Base-by-base conservation (phyloP, 768 basidiomycete species). In the Psilocybe cubensis region DNA sequence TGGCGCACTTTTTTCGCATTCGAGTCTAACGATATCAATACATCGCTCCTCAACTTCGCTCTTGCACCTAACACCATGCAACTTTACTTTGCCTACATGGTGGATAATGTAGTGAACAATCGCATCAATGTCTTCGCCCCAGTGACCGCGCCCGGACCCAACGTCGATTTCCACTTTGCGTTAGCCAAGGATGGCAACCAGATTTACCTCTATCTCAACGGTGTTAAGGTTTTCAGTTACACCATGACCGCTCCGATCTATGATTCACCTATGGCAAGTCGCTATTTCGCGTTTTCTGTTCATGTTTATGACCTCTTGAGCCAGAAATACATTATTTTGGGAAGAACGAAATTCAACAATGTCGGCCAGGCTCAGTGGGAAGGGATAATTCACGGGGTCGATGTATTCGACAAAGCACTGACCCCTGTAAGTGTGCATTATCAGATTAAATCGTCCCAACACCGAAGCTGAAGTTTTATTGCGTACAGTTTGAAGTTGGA, bases 1-100 rank as follows among this genome's bases (percentile, higher is more conserved):
- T 50, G 49, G 49, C 49, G 49, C 21, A 50, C 49, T 20, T 50
- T 50, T 20, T 29, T 50, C 17, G 35, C 49, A n/a, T 35, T 50
- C 31, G 49, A 50, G 12, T 50, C 49, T 21, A 5, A 29, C 18
- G 33, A 50, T 23, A 35, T 29, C 9, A 33, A 50, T 4, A 50
- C 49, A 3, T 50, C 49, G 2, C 49, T 50, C 49, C 18, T 50
- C 31, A 50, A 50, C 31, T 20, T 50, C 31, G 49, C 49, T 2
- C 29, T 50, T 20, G 31, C 49, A 4, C 49, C 49, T 5, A 50
- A 50, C 49, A 50, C 31, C 24, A 50, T 50, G 49, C 31, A 50
- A 18, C 18, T 50, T 18, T 35, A 33, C 4, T 35, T 50, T 14
- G 49, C 31, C 11, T 50, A 50, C 10, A 50, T 50, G 49, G 18